Evolutionary conservation across 2,329 filamentous ascomycete genomes (phyloP).

Genomic region (Phialophora verrucosa): DNA sequence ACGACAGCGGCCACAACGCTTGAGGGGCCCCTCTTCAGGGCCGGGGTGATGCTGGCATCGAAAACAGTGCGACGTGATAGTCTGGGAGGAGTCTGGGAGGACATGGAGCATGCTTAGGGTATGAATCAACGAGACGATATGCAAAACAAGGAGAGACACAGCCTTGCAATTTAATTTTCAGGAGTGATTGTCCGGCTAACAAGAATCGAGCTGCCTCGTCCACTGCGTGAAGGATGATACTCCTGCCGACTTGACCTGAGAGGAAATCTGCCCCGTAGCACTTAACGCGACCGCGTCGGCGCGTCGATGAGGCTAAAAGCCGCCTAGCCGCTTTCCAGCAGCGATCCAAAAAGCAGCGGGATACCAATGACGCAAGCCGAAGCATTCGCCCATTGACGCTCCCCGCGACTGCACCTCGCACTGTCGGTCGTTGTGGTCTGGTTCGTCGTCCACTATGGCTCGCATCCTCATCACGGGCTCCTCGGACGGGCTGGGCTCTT

Average conservation of each 20-base stretch:
- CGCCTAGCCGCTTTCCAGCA: not conserved
- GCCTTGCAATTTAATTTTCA: not conserved
- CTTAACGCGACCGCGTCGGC: conserved; percentile 1
- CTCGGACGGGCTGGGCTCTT: conserved; percentile 62
- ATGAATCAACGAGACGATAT: not conserved
- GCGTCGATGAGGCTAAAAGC: not conserved
- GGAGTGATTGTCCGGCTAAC: not conserved
- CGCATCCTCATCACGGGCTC: conserved; percentile 63
- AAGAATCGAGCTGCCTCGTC: not conserved
- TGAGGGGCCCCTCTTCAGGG: conserved; percentile 10
- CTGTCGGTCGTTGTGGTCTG: not conserved
- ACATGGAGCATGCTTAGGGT: not conserved
- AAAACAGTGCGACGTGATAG: conserved; percentile 15
- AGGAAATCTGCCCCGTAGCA: not conserved
- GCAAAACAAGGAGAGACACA: not conserved
- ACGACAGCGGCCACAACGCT: conserved; percentile 14
- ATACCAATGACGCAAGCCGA: not conserved
- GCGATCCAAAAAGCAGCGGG: not conserved
- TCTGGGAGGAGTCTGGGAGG: conserved; percentile 1
- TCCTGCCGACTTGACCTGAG: not conserved
- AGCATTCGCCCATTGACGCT: not conserved
- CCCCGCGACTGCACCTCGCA: not conserved
- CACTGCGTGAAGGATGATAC: no score
- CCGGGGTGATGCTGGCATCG: conserved; percentile 17
- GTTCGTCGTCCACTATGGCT: conserved; percentile 44